A percentile compares a stretch with the other conserved stretches of the same genome.
phyloP scores from a whole-genome alignment of 805 yeast genomes.

The Kluyveromyces lactis region DNA sequence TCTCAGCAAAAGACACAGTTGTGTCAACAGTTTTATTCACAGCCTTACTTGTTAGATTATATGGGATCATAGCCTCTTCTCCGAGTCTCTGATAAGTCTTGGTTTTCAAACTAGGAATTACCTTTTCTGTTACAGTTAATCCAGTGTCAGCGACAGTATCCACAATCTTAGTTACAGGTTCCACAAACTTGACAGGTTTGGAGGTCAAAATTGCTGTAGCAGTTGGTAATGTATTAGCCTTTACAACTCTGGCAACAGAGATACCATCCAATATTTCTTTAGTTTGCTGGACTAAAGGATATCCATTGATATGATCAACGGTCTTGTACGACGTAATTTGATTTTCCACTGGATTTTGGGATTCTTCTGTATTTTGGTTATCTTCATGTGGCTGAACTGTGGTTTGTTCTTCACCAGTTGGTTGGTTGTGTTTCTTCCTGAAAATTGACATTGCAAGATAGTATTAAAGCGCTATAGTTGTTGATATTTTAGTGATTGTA shows the following conservation, averaged over 20 bases:
- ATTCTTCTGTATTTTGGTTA: background rate
- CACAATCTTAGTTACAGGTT: slow-evolving; percentile 38
- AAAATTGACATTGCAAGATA: slow-evolving; percentile 1
- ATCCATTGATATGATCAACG: slow-evolving; percentile 36
- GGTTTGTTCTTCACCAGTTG: background rate
- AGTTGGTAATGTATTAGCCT: slow-evolving; percentile 28
- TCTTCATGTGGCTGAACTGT: background rate
- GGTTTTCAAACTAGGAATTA: slow-evolving; percentile 52
- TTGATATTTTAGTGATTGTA: background rate
- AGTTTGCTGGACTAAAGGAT: slow-evolving; percentile 41
- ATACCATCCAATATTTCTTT: slow-evolving; percentile 27
- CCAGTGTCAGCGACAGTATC: slow-evolving; percentile 49
- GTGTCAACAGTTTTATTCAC: slow-evolving; percentile 30
- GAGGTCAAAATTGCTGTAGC: slow-evolving; percentile 24
- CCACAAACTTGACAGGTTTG: slow-evolving; percentile 28
- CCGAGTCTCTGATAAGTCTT: slow-evolving; percentile 42
- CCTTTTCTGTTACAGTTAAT: slow-evolving; percentile 49
- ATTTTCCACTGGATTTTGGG: background rate
- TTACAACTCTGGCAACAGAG: slow-evolving; percentile 31
- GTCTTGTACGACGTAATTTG: slow-evolving; percentile 19
- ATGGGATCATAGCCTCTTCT: slow-evolving; percentile 44
- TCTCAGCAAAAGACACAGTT: slow-evolving; percentile 24
- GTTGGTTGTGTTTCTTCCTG: slow-evolving; percentile 3
- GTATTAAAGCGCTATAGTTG: background rate
- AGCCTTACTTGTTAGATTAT: slow-evolving; percentile 36